phyloP scores from a whole-genome alignment of 345 rosid species.

The Geranium brycei region DNA sequence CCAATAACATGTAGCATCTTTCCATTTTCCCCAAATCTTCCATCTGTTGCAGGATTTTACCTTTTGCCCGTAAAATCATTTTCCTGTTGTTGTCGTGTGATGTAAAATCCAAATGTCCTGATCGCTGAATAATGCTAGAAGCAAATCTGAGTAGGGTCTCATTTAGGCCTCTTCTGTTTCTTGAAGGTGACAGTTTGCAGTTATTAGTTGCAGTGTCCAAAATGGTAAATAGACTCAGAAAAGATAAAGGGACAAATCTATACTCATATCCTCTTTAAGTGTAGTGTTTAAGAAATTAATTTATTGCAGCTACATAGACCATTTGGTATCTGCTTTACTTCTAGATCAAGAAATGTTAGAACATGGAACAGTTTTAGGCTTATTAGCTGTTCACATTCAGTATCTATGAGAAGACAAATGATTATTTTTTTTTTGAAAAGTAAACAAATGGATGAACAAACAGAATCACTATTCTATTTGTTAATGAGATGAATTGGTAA shows the following conservation, averaged over 20 bases:
- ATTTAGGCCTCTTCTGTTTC: background rate
- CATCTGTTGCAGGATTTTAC: no score
- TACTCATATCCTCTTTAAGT: no score
- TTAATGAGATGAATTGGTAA: no score
- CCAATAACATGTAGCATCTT: background rate
- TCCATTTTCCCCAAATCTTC: background rate
- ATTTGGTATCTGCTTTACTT: background rate
- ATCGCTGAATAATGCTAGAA: background rate
- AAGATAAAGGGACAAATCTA: background rate
- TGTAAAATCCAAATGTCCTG: no score
- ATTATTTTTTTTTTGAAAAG: no score
- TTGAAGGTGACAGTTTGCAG: background rate
- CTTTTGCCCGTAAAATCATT: background rate
- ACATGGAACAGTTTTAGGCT: background rate
- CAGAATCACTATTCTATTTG: no score
- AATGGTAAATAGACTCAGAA: background rate
- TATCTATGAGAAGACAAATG: no score
- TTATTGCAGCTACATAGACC: no score
- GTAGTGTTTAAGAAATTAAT: background rate
- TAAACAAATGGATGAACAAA: no score
- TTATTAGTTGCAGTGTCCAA: conserved; percentile 3
- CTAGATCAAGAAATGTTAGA: background rate
- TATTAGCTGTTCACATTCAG: background rate
- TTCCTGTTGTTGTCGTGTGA: background rate
- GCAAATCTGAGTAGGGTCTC: background rate